Evolutionary conservation across 2,329 filamentous ascomycete species (phyloP).

Genomic region (Macroventuria anomochaeta): DNA sequence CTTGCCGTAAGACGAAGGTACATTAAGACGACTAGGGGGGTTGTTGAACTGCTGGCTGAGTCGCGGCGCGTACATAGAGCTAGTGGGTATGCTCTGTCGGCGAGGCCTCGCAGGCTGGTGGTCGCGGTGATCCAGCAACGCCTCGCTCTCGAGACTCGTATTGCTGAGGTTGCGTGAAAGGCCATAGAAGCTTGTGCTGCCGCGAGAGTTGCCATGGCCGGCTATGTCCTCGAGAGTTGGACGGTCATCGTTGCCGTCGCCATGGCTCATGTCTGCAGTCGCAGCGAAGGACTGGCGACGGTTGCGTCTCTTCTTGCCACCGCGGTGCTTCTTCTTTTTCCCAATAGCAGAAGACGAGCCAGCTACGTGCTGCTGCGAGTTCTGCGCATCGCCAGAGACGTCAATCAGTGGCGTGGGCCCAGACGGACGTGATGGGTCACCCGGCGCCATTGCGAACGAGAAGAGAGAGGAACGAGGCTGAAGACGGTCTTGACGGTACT

Average conservation of each 20-base stretch:
- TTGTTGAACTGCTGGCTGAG: slow-evolving; percentile 30
- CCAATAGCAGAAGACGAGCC: slow-evolving; percentile 25
- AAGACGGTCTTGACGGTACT: background rate
- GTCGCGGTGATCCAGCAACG: slow-evolving; percentile 82
- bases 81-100: slow-evolving; percentile 53
- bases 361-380: background rate
- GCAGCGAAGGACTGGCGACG: slow-evolving; percentile 82
- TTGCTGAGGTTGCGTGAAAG: slow-evolving; percentile 70
- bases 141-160: slow-evolving; percentile 88
- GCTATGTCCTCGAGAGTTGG: slow-evolving; percentile 40
- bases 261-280: slow-evolving; percentile 60
- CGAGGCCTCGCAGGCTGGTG: slow-evolving; percentile 51
- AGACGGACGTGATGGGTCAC: slow-evolving; percentile 8
- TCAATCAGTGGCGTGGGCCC: slow-evolving; percentile 14
- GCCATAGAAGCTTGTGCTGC: slow-evolving; percentile 61
- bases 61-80: slow-evolving; percentile 38
- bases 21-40: slow-evolving; percentile 30
- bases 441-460: slow-evolving; percentile 13
- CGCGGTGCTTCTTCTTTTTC: slow-evolving; percentile 77
- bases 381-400: slow-evolving; percentile 8
- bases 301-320: slow-evolving; percentile 76
- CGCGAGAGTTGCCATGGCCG: slow-evolving; percentile 35
- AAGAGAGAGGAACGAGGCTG: background rate
- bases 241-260: slow-evolving; percentile 61
- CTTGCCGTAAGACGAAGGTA: slow-evolving; percentile 26